Percentiles rank a stretch among this genome's conserved stretches.
phyloP scores from a whole-genome alignment of 768 basidiomycete genomes.

The Hygrophorus russula region DNA sequence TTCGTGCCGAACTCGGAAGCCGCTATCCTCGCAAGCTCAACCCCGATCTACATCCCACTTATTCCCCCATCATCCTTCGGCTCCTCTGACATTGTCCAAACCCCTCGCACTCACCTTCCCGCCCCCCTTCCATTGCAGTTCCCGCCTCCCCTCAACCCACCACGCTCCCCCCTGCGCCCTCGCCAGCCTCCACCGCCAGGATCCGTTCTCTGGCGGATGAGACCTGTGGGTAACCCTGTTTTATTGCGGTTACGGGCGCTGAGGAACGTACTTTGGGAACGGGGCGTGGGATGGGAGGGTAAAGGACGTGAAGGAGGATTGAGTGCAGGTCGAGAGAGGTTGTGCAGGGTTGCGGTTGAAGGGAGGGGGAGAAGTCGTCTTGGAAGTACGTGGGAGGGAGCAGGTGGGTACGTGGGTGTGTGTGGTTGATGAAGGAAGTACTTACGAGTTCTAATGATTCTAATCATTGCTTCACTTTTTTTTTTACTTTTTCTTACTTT shows the following conservation, averaged over 20 bases:
- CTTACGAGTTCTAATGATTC: not conserved
- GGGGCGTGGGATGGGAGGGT: constrained; percentile 36
- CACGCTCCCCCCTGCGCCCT: constrained; percentile 30
- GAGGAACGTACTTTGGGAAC: constrained; percentile 38
- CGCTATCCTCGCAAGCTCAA: constrained; percentile 18
- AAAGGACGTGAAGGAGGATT: constrained; percentile 35
- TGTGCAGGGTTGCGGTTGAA: constrained; percentile 50
- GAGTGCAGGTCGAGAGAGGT: constrained; percentile 45
- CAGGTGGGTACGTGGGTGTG: not conserved
- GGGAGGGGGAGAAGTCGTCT: constrained; percentile 40
- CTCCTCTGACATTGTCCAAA: not conserved
- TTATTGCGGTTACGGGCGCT: constrained; percentile 50
- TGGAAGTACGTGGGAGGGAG: constrained; percentile 20
- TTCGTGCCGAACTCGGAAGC: constrained; percentile 6
- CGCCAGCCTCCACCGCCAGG: constrained; percentile 16
- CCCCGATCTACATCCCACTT: constrained; percentile 12
- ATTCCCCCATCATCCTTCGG: constrained; percentile 8
- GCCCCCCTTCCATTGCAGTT: constrained; percentile 14
- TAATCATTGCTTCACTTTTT: not conserved
- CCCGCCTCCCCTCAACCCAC: constrained; percentile 29
- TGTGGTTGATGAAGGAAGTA: not conserved
- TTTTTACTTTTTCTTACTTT: not conserved
- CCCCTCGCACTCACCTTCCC: not conserved
- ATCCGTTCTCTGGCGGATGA: constrained; percentile 31
- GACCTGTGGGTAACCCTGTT: constrained; percentile 51